phyloP scores from a whole-genome alignment of 768 basidiomycete genomes.

The Boletus sensibilis region DNA sequence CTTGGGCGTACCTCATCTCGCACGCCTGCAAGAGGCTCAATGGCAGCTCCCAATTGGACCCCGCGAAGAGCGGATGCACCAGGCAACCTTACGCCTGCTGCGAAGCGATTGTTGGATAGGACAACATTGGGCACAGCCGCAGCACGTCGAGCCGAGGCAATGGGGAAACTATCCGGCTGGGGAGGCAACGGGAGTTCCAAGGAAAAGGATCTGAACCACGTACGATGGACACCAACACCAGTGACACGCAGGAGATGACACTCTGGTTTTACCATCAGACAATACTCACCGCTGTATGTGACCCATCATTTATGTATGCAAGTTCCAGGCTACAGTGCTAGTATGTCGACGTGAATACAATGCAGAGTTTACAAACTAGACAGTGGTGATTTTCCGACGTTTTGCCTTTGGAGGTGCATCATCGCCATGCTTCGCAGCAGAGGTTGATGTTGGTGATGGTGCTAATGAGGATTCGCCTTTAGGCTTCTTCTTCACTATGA shows the following conservation, averaged over 20 bases:
- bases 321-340: conserved; percentile 11
- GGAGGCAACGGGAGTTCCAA: conserved; percentile 42
- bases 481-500: conserved; percentile 74
- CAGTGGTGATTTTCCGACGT: conserved; percentile 51
- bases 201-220: conserved; percentile 61
- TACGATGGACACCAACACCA: conserved; percentile 83
- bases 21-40: conserved; percentile 42
- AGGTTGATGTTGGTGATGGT: conserved; percentile 17
- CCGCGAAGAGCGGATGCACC: conserved; percentile 70
- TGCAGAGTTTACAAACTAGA: conserved; percentile 21
- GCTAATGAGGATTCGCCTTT: conserved; percentile 37
- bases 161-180: conserved; percentile 60
- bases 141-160: conserved; percentile 62
- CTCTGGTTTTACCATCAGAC: conserved; percentile 3
- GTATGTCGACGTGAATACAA: conserved; percentile 10
- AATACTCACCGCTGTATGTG: conserved; percentile 3
- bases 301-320: conserved; percentile 6
- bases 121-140: conserved; percentile 66
- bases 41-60: conserved; percentile 81
- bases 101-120: conserved; percentile 68
- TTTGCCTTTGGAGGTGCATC: conserved; percentile 48
- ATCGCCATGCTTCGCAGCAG: conserved; percentile 21
- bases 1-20: conserved; percentile 34
- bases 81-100: conserved; percentile 86
- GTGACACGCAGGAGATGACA: conserved; percentile 36